Evolutionary conservation across 2,329 filamentous ascomycete species (phyloP), one percentile per base, ranked within the genome.

Genomic region (Venturia pyrina): DNA sequence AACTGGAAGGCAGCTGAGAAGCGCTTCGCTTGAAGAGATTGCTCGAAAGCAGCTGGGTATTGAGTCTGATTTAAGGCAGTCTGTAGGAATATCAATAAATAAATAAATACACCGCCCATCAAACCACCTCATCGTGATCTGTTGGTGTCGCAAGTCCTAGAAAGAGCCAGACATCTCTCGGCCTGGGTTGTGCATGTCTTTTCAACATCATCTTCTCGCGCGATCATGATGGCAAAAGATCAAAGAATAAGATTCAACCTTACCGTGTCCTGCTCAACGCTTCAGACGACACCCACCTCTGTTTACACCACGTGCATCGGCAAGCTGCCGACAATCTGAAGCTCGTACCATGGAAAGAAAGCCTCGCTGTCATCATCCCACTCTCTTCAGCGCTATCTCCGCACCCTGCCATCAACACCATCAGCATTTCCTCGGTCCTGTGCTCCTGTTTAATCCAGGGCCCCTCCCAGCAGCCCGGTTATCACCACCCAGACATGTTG

Each of bases 1-100:
- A 96, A 96, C 87, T 97, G 93, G 93, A 91, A 92, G 85, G 86
- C 89, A 41, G 93, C 91, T 57, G 87, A 90, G 77, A 86, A 88
- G 82, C 86, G 91, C 70, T 91, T 91, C 40, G n/a, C 37, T 17
- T 62, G 44, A 21, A 44, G 11, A 13, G 19, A 59, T 19, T 24
- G 2, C 32, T 24, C 28, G 50, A 19, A 57, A 17, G 5, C 11
- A 57, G 50, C 28, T 4, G 17, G 4, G 21, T 3, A 34, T 6
- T 37, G 17, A 37, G 53, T 13, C 15, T 34, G 53, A 21, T 1
- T 11, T 15, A n/a, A 34, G 53, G 53, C 53, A 57, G 53, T 37
- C 37, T 57, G 53, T 59, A 59, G 32, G n/a, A 21, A 40, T 37
- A 37, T 19, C n/a, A n/a, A 59, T 4, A 19, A 34, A 32, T 40